Evolutionary conservation across 2,329 filamentous ascomycete species (phyloP).

Genomic region (Hypoxylon sp.): DNA sequence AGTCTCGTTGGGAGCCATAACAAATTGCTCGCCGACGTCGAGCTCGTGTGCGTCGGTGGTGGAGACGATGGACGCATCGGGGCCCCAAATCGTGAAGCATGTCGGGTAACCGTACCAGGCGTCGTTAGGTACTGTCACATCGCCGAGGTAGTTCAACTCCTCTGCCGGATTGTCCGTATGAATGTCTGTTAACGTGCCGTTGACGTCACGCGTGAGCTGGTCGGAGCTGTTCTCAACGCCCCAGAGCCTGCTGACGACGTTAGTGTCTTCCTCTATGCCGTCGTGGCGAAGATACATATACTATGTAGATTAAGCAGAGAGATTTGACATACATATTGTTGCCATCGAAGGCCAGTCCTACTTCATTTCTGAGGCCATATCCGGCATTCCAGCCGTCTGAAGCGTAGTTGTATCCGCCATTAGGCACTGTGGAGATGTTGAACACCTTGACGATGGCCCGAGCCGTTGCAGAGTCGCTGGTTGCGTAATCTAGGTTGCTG

Average conservation of each 20-base stretch:
- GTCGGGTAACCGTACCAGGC: slow-evolving; percentile 73
- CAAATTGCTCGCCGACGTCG: slow-evolving; percentile 54
- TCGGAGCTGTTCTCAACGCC: slow-evolving; percentile 75
- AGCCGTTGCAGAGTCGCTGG: slow-evolving; percentile 61
- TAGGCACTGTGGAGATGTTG: slow-evolving; percentile 44
- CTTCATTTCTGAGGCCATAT: slow-evolving; percentile 74
- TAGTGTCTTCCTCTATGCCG: background rate
- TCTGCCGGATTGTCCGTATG: slow-evolving; percentile 74
- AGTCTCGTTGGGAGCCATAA: slow-evolving; percentile 45
- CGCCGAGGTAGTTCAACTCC: slow-evolving; percentile 74
- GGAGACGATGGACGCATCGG: slow-evolving; percentile 52
- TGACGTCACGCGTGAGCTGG: slow-evolving; percentile 64
- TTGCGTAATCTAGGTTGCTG: slow-evolving; percentile 65
- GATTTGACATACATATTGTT: slow-evolving; percentile 59
- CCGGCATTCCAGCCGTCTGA: slow-evolving; percentile 56
- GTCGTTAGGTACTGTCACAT: slow-evolving; percentile 62
- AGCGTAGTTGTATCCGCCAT: slow-evolving; percentile 57
- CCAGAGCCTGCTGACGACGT: slow-evolving; percentile 52
- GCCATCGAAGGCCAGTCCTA: slow-evolving; percentile 60
- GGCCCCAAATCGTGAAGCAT: slow-evolving; percentile 56
- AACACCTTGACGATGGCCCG: slow-evolving; percentile 69
- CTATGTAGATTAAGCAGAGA: too few relatives aligned
- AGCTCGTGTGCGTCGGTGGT: slow-evolving; percentile 44
- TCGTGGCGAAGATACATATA: background rate
- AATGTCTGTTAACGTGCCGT: slow-evolving; percentile 58